These are phyloP conservation scores for Suillus paluster DNA, from an alignment of 768 basidiomycete genomes.

Conservation along the genomic window DNA sequence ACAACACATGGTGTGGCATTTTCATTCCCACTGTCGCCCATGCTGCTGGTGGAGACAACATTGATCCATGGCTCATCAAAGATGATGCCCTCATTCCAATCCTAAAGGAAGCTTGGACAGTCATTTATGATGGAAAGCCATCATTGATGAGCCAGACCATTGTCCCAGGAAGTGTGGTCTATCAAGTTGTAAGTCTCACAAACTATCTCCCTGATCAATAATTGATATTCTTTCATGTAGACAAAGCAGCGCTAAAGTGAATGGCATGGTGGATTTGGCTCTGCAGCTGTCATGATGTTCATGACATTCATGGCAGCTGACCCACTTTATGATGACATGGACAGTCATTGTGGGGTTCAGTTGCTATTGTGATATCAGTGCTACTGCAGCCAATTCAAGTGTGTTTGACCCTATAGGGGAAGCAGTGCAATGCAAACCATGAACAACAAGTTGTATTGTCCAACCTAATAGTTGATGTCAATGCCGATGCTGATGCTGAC, in stretches of 20 bases:
- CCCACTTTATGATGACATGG: not conserved
- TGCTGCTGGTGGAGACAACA: not conserved
- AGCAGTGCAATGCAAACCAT: too few species aligned
- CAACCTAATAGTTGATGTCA: too few species aligned
- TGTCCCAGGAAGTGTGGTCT: not conserved
- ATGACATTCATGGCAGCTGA: not conserved
- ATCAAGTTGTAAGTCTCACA: not conserved
- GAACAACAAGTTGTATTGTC: too few species aligned
- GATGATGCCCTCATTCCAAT: not conserved
- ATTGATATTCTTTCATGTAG: not conserved
- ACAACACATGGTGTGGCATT: not conserved
- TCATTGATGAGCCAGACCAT: not conserved
- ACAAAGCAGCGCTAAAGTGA: slow-evolving; percentile 3
- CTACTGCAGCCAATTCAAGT: too few species aligned
- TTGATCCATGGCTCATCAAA: slow-evolving; percentile 1
- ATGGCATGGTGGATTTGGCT: not conserved
- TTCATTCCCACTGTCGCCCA: slow-evolving; percentile 5
- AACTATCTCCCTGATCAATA: not conserved
- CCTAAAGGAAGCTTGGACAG: not conserved
- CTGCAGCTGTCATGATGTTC: slow-evolving; percentile 7
- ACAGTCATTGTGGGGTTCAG: too few species aligned
- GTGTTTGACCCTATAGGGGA: too few species aligned
- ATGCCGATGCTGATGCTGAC: too few species aligned
- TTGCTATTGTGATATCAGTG: too few species aligned
- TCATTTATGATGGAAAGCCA: not conserved